A percentile compares a stretch with the other conserved stretches of the same genome.
Conservation (phyloP, 257 asterid species). For the Phtheirospermum japonicum region DNA sequence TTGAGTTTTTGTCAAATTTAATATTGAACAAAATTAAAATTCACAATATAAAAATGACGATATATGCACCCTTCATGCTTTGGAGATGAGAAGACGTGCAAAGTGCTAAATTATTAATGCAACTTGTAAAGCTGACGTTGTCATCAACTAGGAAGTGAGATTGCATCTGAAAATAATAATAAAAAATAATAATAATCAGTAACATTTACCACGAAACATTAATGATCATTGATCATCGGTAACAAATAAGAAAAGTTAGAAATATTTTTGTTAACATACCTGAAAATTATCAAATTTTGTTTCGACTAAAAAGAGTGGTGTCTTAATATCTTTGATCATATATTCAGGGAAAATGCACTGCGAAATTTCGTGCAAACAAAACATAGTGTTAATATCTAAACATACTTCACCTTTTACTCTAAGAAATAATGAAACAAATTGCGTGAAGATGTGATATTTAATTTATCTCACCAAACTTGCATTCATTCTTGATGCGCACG, state of each 20-base stretch:
- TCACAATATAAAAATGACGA: background rate
- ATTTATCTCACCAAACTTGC: slow-evolving; percentile 20
- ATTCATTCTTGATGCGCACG: slow-evolving; percentile 23
- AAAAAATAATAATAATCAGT: no score
- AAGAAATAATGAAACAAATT: no score
- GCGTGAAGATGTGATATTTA: background rate
- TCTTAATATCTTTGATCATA: slow-evolving; percentile 25
- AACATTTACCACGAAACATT: no score
- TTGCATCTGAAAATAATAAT: background rate
- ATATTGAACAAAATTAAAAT: background rate
- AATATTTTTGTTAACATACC: slow-evolving; percentile 20
- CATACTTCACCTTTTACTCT: background rate
- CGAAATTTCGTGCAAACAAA: background rate
- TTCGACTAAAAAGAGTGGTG: slow-evolving; percentile 44
- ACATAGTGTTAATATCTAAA: background rate
- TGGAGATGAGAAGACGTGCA: slow-evolving; percentile 28
- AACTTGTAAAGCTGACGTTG: slow-evolving; percentile 4
- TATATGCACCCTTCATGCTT: slow-evolving; percentile 29
- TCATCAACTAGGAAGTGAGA: background rate
- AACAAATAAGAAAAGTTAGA: background rate
- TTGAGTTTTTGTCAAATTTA: no score
- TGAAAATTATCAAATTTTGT: slow-evolving; percentile 42
- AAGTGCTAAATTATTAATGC: slow-evolving; percentile 8
- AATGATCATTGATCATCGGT: background rate
- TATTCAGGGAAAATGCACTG: slow-evolving; percentile 51